Base-by-base conservation (phyloP, 495 filamentous ascomycete species). In the Aspergillus funiculosus region DNA sequence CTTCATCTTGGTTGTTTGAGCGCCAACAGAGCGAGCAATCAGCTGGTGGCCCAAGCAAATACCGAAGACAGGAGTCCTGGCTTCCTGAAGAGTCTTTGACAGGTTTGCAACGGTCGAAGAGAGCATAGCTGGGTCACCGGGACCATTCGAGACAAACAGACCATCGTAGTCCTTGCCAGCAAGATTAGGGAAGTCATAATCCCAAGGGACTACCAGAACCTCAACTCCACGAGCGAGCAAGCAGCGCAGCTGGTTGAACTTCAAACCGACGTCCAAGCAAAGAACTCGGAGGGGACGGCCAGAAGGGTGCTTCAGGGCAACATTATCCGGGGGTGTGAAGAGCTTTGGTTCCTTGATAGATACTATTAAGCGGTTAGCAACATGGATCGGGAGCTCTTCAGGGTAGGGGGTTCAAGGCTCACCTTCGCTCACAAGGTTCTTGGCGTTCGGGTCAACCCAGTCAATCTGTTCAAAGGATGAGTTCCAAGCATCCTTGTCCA, bases 11-110 rank as follows among this genome's bases (percentile, higher is more conserved):
- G 72, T 60, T 2, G 92, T 98, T 22, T 78, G 76, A 27, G 91
- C 92, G 41, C 92, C 92, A 15, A 89, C 84, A 19, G 92, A 88
- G 49, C 92, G 79, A 14, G 92, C 87, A 28, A 98, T 82, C 43
- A 98, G 75, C 67, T 97, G 92, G 60, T 98, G 92, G 39, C 92
- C 92, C 47, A 98, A 68, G 69, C 92, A 98, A 53, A 98, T 98
- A 60, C 90, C 92, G 54, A 98, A 97, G 24, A 98, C 83, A 10
- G 92, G 92, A 0, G 83, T 89, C 30, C 77, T 77, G 40, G 81
- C 86, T 55, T 86, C 81, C 50, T 78, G 62, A 48, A 97, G 68
- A 6, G 86, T 83, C 38, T 76, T 72, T 32, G 77, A 59, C 51
- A 98, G 81, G 62, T 89, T 82, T 50, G 81, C 73, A 46, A 89